Conservation (phyloP, 345 rosid species). For the Anacardium occidentale region DNA sequence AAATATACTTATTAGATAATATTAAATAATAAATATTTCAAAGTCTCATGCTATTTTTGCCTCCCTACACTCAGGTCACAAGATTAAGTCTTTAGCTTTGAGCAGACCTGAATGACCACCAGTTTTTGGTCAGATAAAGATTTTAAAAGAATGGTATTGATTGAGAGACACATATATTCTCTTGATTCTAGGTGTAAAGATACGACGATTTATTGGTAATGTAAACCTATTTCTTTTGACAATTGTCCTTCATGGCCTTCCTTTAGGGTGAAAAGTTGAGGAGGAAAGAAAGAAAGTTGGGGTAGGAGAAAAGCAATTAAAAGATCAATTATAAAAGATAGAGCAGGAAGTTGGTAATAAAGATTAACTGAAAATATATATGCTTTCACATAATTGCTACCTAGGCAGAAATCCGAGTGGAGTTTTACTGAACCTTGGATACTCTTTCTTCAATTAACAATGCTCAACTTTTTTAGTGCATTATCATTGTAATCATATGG, state of each 20-base stretch:
- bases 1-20: too few species aligned
- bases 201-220: not conserved
- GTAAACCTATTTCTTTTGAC: slow-evolving; percentile 18
- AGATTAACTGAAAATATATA: slow-evolving; percentile 12
- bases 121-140: too few species aligned
- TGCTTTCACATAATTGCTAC: not conserved
- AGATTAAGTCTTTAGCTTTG: too few species aligned
- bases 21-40: too few species aligned
- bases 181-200: slow-evolving; percentile 2
- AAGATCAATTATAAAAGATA: slow-evolving; percentile 18
- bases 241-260: slow-evolving; percentile 21
- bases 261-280: slow-evolving; percentile 29
- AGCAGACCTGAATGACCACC: too few species aligned
- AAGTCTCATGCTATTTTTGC: too few species aligned
- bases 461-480: slow-evolving; percentile 7
- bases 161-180: too few species aligned
- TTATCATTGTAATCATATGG: not conserved
- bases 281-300: slow-evolving; percentile 24
- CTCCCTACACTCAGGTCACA: too few species aligned
- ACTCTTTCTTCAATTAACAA: slow-evolving; percentile 16
- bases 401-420: not conserved
- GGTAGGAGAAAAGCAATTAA: slow-evolving; percentile 24
- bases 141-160: too few species aligned
- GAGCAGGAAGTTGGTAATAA: slow-evolving; percentile 23
- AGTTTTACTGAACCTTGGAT: slow-evolving; percentile 23